Conservation (phyloP, 2,329 filamentous ascomycete species). For the Diplodia sapinea region DNA sequence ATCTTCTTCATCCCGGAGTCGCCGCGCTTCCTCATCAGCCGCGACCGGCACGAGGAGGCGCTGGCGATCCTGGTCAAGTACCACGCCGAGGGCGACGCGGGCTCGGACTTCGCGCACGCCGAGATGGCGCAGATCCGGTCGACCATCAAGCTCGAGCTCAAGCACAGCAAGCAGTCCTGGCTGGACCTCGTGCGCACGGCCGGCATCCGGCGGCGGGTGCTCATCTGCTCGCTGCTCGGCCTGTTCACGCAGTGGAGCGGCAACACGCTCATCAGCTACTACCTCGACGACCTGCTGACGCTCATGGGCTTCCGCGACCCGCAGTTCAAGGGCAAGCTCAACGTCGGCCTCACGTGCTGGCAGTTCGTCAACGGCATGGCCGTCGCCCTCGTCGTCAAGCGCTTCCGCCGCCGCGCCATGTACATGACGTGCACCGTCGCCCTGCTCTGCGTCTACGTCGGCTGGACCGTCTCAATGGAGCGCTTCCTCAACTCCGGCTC, state of each 20-base stretch:
- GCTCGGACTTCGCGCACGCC: conserved; percentile 64
- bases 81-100: conserved; percentile 64
- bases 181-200: conserved; percentile 66
- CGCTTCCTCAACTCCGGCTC: conserved; percentile 44
- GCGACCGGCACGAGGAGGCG: conserved; percentile 68
- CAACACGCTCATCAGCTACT: conserved; percentile 71
- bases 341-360: conserved; percentile 63
- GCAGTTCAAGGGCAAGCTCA: conserved; percentile 62
- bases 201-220: conserved; percentile 68
- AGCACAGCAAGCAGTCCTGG: conserved; percentile 62
- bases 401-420: conserved; percentile 61
- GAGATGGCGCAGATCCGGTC: conserved; percentile 71
- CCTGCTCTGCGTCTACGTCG: conserved; percentile 45
- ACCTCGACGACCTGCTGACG: conserved; percentile 67
- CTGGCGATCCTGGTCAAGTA: conserved; percentile 66
- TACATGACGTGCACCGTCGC: conserved; percentile 56
- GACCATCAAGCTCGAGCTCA: conserved; percentile 65
- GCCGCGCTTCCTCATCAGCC: conserved; percentile 68
- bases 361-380: conserved; percentile 56
- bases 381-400: conserved; percentile 61
- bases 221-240: conserved; percentile 64
- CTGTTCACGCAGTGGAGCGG: conserved; percentile 72
- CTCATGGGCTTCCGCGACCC: conserved; percentile 64
- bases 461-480: conserved; percentile 51
- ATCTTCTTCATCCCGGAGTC: conserved; percentile 70